Conservation (phyloP, 2,329 filamentous ascomycete genomes). For the Sclerotiophoma versabilis region DNA sequence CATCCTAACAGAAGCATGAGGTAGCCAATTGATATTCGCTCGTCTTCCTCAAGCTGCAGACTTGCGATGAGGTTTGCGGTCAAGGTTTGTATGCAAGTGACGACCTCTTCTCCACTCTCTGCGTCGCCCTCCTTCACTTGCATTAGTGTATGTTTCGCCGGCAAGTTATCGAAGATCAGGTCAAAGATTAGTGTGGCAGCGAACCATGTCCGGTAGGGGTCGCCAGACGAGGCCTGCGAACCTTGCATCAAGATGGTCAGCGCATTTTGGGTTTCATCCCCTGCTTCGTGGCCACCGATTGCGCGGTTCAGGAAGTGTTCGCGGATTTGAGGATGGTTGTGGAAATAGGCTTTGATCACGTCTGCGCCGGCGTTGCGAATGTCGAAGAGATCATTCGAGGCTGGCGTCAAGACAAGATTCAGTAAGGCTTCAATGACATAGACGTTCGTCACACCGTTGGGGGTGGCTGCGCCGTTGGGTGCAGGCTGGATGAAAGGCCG, state of each 20-base stretch:
- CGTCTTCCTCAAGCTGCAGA: constrained; percentile 77
- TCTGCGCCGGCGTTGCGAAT: constrained; percentile 84
- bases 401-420: constrained; percentile 77
- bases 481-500: constrained; percentile 61
- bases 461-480: constrained; percentile 51
- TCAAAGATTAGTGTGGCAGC: constrained; percentile 87
- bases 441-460: constrained; percentile 66
- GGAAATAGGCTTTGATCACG: constrained; percentile 92
- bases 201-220: constrained; percentile 91
- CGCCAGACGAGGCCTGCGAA: constrained; percentile 66
- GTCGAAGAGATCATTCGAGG: constrained; percentile 74
- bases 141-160: constrained; percentile 82
- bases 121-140: constrained; percentile 88
- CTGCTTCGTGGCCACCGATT: constrained; percentile 83
- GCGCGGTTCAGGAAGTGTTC: constrained; percentile 86
- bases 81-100: constrained; percentile 90
- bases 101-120: constrained; percentile 88
- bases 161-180: constrained; percentile 78
- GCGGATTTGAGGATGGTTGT: constrained; percentile 79
- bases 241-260: constrained; percentile 80
- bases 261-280: constrained; percentile 87
- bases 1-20: constrained; percentile 87
- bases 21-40: constrained; percentile 81
- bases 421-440: constrained; percentile 95
- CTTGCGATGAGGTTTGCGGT: constrained; percentile 84